Conservation (phyloP, 2,329 filamentous ascomycete species). For the Periconia sp. region DNA sequence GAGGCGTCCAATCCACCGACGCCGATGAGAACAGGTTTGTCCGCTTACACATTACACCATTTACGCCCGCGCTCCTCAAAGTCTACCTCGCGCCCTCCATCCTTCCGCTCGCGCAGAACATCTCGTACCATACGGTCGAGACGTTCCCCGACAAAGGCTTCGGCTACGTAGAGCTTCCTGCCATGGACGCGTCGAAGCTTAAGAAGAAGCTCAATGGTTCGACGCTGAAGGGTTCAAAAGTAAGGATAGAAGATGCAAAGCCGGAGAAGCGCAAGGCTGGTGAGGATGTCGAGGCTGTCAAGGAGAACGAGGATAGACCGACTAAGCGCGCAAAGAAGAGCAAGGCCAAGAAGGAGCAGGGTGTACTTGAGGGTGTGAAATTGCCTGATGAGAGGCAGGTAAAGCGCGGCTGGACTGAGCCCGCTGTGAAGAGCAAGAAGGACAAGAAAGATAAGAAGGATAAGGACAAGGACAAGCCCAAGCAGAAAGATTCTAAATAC, state of each 20-base stretch:
- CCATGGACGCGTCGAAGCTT: constrained; percentile 83
- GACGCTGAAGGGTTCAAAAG: constrained; percentile 82
- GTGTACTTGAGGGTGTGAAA: constrained; percentile 70
- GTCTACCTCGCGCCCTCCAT: constrained; percentile 73
- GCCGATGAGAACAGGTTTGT: constrained; percentile 32
- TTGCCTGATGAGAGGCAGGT: constrained; percentile 77
- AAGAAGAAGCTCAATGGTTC: constrained; percentile 90
- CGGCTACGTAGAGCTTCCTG: constrained; percentile 86
- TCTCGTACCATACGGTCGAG: constrained; percentile 86
- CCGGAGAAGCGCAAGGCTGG: constrained; percentile 61
- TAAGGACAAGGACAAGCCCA: constrained; percentile 58
- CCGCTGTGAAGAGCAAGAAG: constrained; percentile 54
- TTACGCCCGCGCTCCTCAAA: constrained; percentile 75
- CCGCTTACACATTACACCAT: constrained; percentile 86
- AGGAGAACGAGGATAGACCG: constrained; percentile 55
- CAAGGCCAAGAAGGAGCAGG: constrained; percentile 56
- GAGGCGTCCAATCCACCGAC: constrained; percentile 17
- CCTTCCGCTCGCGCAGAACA: constrained; percentile 71
- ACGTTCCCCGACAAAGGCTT: constrained; percentile 90
- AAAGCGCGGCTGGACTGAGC: constrained; percentile 88
- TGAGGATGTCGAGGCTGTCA: constrained; percentile 44
- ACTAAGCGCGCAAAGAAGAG: constrained; percentile 52
- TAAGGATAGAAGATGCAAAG: constrained; percentile 81
- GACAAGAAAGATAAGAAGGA: constrained; percentile 56
- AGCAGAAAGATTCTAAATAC: constrained; percentile 74